These are phyloP conservation scores for Barnettozyma populi DNA, from an alignment of 805 yeast genomes.

Conservation along the genomic window DNA sequence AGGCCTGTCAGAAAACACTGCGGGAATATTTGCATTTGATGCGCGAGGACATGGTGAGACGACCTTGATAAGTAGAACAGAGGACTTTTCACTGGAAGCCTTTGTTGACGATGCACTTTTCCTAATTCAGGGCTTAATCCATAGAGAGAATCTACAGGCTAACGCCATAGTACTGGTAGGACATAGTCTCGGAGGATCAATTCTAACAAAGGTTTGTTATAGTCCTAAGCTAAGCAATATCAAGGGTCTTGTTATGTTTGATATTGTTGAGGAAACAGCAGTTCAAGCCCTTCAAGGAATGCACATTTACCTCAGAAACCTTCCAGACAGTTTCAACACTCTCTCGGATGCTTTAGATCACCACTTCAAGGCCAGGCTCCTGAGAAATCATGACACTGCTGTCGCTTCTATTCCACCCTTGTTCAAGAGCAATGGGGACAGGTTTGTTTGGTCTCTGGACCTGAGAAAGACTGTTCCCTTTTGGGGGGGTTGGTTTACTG, in stretches of 20 bases:
- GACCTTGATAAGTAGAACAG: conserved; percentile 20
- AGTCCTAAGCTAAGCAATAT: conserved; percentile 28
- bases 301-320: conserved; percentile 54
- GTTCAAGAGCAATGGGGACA: conserved; percentile 29
- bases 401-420: conserved; percentile 71
- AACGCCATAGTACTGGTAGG: conserved; percentile 60
- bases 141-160: conserved; percentile 9
- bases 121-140: conserved; percentile 39
- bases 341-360: conserved; percentile 67
- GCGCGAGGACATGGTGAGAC: conserved; percentile 81
- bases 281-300: conserved; percentile 61
- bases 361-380: conserved; percentile 55
- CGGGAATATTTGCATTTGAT: conserved; percentile 72
- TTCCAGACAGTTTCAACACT: conserved; percentile 57
- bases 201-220: conserved; percentile 51
- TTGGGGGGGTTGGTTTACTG: conserved; percentile 84
- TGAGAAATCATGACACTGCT: conserved; percentile 60
- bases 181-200: conserved; percentile 91
- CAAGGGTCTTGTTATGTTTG: conserved; percentile 73
- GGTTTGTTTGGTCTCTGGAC: conserved; percentile 58
- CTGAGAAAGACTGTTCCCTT: conserved; percentile 52
- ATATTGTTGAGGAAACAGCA: conserved; percentile 94
- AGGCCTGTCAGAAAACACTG: conserved; percentile 29
- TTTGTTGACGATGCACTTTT: conserved; percentile 54
- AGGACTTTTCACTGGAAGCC: conserved; percentile 40